Percentiles rank a stretch among this genome's conserved stretches.
Evolutionary conservation across 2,329 filamentous ascomycete genomes (phyloP).

Genomic region (Colletotrichum sp.): DNA sequence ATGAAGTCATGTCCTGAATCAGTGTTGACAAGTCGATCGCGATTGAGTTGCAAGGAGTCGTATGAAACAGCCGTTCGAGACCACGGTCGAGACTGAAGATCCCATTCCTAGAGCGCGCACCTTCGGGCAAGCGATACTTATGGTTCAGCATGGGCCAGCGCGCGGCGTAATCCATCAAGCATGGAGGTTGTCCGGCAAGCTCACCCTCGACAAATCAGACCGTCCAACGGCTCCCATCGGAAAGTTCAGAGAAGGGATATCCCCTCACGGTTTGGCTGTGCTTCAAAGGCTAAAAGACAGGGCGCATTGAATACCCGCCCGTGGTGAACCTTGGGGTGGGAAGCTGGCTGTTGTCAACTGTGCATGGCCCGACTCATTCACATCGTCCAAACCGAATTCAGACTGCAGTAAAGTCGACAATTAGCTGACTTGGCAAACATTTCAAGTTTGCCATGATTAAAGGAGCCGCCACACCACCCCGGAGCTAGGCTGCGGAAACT

Average conservation of each 20-base stretch:
- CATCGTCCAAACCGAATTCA: neutral
- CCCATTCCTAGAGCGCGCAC: neutral
- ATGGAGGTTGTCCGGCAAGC: neutral
- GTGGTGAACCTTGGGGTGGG: neutral
- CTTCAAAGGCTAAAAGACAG: neutral
- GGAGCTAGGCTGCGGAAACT: neutral
- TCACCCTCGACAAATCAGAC: neutral
- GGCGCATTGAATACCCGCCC: neutral
- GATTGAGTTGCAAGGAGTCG: neutral
- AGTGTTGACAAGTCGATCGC: neutral
- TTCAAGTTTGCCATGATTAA: neutral
- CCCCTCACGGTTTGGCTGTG: neutral
- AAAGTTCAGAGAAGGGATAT: neutral
- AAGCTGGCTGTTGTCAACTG: neutral
- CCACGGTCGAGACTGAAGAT: neutral
- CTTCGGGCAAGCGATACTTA: neutral
- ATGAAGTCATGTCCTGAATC: neutral
- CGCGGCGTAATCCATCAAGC: neutral
- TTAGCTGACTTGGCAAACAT: neutral
- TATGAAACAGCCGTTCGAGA: neutral
- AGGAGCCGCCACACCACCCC: neutral
- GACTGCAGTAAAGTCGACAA: neutral
- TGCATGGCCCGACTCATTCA: neutral
- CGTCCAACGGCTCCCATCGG: neutral
- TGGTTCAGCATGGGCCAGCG: neutral